A percentile compares a stretch with the other conserved stretches of the same genome.
phyloP scores from a whole-genome alignment of 2,329 filamentous ascomycete genomes.

The Trichoderma semiorbis region DNA sequence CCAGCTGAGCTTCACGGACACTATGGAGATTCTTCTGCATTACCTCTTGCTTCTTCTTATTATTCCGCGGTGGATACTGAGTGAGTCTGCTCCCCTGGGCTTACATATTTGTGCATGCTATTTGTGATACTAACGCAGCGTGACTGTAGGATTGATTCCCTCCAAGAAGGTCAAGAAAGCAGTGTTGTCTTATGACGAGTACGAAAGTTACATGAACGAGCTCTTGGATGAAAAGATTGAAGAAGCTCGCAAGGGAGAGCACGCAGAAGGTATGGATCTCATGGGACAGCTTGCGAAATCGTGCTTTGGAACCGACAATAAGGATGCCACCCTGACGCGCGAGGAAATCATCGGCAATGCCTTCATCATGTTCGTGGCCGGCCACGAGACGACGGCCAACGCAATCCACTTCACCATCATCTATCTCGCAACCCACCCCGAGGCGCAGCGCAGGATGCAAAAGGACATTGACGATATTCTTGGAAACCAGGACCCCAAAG shows the following conservation, averaged over 20 bases:
- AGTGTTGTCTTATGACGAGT: conserved; percentile 57
- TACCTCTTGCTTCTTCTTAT: conserved; percentile 61
- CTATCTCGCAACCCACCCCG: conserved; percentile 62
- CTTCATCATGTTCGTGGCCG: conserved; percentile 66
- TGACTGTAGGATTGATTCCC: conserved; percentile 42
- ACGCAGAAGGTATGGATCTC: conserved; percentile 49
- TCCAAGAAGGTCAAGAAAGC: conserved; percentile 50
- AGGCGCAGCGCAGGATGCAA: conserved; percentile 63
- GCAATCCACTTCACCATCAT: conserved; percentile 68
- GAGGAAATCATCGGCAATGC: conserved; percentile 71
- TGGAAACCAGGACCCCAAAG: conserved; percentile 51
- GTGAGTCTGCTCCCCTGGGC: conserved; percentile 31
- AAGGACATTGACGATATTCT: conserved; percentile 65
- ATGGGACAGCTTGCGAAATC: conserved; percentile 50
- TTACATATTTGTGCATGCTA: neutral
- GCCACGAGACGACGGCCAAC: conserved; percentile 79
- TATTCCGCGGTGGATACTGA: conserved; percentile 54
- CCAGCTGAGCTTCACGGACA: conserved; percentile 62
- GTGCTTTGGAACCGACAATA: conserved; percentile 31
- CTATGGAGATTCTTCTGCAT: conserved; percentile 59
- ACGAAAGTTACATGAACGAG: conserved; percentile 66
- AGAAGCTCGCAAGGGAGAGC: conserved; percentile 35
- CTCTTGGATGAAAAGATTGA: conserved; percentile 60
- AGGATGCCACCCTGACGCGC: conserved; percentile 46
- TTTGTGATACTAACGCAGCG: neutral